Evolutionary conservation across 2,329 filamentous ascomycete genomes (phyloP).

Genomic region (Aureobasidium mangrovei): DNA sequence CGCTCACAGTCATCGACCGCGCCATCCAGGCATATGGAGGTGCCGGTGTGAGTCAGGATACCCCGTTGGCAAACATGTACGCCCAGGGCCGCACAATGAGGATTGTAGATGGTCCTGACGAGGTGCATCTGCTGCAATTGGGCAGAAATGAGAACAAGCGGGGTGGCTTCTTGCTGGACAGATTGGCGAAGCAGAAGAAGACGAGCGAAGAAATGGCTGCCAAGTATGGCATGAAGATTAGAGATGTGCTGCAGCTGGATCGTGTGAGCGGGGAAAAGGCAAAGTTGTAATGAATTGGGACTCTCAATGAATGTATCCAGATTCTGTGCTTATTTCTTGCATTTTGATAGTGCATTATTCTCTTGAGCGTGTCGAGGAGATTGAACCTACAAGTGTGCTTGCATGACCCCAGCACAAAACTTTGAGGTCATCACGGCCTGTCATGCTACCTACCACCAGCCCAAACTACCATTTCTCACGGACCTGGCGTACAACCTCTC

Average conservation of each 20-base stretch:
- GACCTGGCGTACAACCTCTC: too few relatives aligned
- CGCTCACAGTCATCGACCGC: slow-evolving; percentile 82
- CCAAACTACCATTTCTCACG: too few relatives aligned
- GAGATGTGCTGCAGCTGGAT: slow-evolving; percentile 35
- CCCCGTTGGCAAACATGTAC: slow-evolving; percentile 62
- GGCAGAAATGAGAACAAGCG: slow-evolving; percentile 71
- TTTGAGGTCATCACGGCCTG: too few relatives aligned
- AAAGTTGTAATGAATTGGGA: slow-evolving; percentile 28
- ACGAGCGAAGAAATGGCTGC: slow-evolving; percentile 58
- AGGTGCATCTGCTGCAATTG: slow-evolving; percentile 82
- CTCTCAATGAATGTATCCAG: neutral
- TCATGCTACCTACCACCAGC: too few relatives aligned
- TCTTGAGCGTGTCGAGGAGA: too few relatives aligned
- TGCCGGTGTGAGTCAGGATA: slow-evolving; percentile 88
- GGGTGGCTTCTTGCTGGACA: slow-evolving; percentile 47
- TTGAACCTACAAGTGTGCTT: too few relatives aligned
- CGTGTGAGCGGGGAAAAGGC: slow-evolving; percentile 31
- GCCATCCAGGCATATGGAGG: slow-evolving; percentile 89
- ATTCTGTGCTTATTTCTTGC: too few relatives aligned
- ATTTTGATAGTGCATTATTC: too few relatives aligned
- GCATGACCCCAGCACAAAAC: too few relatives aligned
- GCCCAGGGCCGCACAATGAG: slow-evolving; percentile 28
- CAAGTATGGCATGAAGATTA: slow-evolving; percentile 43
- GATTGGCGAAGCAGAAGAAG: slow-evolving; percentile 55
- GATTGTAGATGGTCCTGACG: slow-evolving; percentile 73